A percentile compares a stretch with the other conserved stretches of the same genome.
These are phyloP conservation scores for Aspergillus sp. DNA, from an alignment of 2,329 filamentous ascomycete genomes.

Conservation along the genomic window DNA sequence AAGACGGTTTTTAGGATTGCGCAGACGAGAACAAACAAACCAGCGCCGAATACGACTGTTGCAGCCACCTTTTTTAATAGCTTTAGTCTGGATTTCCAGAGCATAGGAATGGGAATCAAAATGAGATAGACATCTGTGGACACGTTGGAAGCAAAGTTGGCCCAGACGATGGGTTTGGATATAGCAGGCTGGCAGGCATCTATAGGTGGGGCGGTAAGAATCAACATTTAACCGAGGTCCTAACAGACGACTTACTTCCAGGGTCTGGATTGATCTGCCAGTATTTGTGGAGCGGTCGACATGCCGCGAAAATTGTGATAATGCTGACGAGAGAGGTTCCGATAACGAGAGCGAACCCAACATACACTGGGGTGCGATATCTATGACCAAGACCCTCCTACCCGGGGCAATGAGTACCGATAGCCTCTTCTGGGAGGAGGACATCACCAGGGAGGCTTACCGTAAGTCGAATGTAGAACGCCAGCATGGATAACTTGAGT, in stretches of 20 bases:
- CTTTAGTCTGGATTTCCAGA: slow-evolving; percentile 52
- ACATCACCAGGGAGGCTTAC: slow-evolving; percentile 18
- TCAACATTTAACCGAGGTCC: too few relatives aligned
- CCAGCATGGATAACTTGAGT: slow-evolving; percentile 53
- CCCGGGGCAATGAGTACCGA: neutral
- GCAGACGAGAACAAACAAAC: slow-evolving; percentile 52
- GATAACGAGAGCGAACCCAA: slow-evolving; percentile 50
- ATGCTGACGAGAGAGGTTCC: slow-evolving; percentile 48
- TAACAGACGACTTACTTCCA: slow-evolving; percentile 51
- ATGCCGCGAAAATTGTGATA: slow-evolving; percentile 50
- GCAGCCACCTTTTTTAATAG: slow-evolving; percentile 50
- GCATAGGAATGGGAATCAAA: slow-evolving; percentile 56
- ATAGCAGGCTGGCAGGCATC: slow-evolving; percentile 50
- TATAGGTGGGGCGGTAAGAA: slow-evolving; percentile 17
- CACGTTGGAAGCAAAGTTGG: slow-evolving; percentile 51
- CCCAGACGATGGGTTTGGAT: slow-evolving; percentile 48
- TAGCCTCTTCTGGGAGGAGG: too few relatives aligned
- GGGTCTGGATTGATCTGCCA: slow-evolving; percentile 61
- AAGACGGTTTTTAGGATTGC: slow-evolving; percentile 53
- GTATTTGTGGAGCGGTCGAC: slow-evolving; percentile 50
- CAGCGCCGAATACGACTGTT: slow-evolving; percentile 52
- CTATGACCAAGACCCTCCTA: slow-evolving; percentile 24
- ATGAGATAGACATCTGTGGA: slow-evolving; percentile 58
- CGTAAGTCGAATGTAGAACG: slow-evolving; percentile 55
- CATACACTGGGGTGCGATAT: slow-evolving; percentile 41